Conservation (phyloP, 2,329 filamentous ascomycete species). For the Colletotrichum cereale region DNA sequence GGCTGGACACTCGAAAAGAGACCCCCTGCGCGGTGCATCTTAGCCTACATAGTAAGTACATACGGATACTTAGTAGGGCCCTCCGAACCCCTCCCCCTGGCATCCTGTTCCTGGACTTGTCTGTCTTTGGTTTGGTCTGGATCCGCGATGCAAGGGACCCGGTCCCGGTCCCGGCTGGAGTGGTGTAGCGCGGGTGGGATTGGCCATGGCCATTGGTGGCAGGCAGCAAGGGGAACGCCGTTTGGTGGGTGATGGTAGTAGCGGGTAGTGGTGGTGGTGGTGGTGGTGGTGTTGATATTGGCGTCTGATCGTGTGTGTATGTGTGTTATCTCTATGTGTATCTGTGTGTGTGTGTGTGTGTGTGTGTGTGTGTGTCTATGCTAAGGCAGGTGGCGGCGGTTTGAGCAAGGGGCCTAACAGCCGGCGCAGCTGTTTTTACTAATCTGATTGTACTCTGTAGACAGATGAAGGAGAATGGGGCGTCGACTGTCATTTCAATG, state of each 20-base stretch:
- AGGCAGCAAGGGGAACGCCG: not conserved
- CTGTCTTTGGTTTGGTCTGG: constrained; percentile 27
- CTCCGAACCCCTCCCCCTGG: not conserved
- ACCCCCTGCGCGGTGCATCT: constrained; percentile 19
- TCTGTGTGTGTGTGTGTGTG: not conserved
- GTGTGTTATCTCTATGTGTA: not conserved
- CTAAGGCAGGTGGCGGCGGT: not conserved
- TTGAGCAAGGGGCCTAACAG: not conserved
- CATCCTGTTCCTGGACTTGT: constrained; percentile 29
- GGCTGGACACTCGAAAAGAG: constrained; percentile 30
- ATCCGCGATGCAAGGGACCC: constrained; percentile 32
- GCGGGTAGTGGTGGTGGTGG: too few relatives aligned
- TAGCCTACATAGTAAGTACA: not conserved
- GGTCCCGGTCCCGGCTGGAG: not conserved
- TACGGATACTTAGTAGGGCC: too few relatives aligned
- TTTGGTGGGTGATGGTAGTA: too few relatives aligned
- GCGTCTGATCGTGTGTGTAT: not conserved
- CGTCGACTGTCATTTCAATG: constrained; percentile 23
- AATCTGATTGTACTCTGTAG: too few relatives aligned
- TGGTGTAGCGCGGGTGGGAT: not conserved
- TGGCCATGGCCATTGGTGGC: not conserved
- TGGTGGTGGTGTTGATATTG: not conserved
- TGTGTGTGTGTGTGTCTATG: not conserved
- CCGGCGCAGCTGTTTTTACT: too few relatives aligned
- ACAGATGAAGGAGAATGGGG: not conserved